Conservation (phyloP, 805 yeast species). For the Candida boidinii region DNA sequence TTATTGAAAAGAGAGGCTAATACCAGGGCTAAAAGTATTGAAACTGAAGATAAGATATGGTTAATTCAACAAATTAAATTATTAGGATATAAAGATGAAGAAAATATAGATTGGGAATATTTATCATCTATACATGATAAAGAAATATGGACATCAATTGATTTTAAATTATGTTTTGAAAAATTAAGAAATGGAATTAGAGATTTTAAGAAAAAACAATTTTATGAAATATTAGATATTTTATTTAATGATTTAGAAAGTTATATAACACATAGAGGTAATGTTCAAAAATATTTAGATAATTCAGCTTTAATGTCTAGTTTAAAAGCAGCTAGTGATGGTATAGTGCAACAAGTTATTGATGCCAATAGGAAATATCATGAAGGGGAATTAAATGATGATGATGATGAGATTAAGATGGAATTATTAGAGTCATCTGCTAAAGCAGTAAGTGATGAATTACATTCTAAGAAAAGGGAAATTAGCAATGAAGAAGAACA, state of each 20-base stretch:
- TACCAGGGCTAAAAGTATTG: conserved; percentile 34
- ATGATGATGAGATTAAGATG: no score
- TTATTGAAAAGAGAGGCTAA: conserved; percentile 51
- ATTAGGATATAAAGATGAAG: conserved; percentile 30
- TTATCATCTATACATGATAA: conserved; percentile 38
- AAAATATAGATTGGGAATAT: conserved; percentile 46
- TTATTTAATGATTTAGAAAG: conserved; percentile 12
- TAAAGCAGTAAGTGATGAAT: no score
- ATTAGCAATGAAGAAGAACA: no score
- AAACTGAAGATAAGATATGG: conserved; percentile 41
- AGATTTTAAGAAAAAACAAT: conserved; percentile 34
- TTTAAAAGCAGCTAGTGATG: no score
- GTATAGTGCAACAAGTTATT: no score
- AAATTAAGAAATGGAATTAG: conserved; percentile 44
- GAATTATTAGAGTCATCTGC: no score
- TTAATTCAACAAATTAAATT: conserved; percentile 36
- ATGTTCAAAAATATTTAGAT: no score
- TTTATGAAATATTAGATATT: conserved; percentile 22
- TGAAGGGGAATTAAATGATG: no score
- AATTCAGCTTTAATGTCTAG: no score
- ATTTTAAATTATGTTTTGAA: conserved; percentile 54
- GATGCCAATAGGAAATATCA: no score
- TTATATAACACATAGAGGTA: no score
- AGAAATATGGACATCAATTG: conserved; percentile 47
- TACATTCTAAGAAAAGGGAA: no score